Conservation (phyloP, 108 stramenopile genomes). For the Skeletonema grethae region DNA sequence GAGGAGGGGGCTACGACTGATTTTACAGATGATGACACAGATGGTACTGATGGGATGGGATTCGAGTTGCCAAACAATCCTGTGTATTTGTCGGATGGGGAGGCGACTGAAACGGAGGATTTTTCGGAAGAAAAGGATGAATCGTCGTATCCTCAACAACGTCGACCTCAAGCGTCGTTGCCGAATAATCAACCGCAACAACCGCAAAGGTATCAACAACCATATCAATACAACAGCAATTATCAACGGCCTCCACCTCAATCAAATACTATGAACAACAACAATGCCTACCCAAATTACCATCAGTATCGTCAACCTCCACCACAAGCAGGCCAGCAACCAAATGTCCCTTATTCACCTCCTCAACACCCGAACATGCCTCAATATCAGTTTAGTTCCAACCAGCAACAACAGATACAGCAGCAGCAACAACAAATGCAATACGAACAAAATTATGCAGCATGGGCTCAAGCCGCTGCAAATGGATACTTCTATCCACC, state of each 20-base stretch:
- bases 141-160: not conserved
- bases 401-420: slow-evolving; percentile 36
- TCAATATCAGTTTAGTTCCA: slow-evolving; percentile 31
- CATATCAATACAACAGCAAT: slow-evolving; percentile 7
- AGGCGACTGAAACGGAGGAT: slow-evolving; percentile 56
- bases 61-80: slow-evolving; percentile 86
- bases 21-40: slow-evolving; percentile 54
- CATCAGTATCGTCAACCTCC: slow-evolving; percentile 32
- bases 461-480: slow-evolving; percentile 44
- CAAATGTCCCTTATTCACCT: slow-evolving; percentile 15
- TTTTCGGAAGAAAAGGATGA: slow-evolving; percentile 37
- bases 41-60: slow-evolving; percentile 66
- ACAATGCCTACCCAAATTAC: slow-evolving; percentile 26
- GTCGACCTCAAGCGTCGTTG: slow-evolving; percentile 10
- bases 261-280: not conserved
- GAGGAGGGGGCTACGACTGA: slow-evolving; percentile 47
- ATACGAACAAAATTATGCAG: slow-evolving; percentile 43
- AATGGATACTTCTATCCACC: slow-evolving; percentile 47
- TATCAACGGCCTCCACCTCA: slow-evolving; percentile 28
- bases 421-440: slow-evolving; percentile 29
- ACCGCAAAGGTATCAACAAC: slow-evolving; percentile 22
- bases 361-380: slow-evolving; percentile 11
- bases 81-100: slow-evolving; percentile 80
- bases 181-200: slow-evolving; percentile 11
- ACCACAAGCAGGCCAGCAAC: slow-evolving; percentile 35